These are phyloP conservation scores for Podaxis sp. DNA, from an alignment of 768 basidiomycete genomes.

Conservation along the genomic window DNA sequence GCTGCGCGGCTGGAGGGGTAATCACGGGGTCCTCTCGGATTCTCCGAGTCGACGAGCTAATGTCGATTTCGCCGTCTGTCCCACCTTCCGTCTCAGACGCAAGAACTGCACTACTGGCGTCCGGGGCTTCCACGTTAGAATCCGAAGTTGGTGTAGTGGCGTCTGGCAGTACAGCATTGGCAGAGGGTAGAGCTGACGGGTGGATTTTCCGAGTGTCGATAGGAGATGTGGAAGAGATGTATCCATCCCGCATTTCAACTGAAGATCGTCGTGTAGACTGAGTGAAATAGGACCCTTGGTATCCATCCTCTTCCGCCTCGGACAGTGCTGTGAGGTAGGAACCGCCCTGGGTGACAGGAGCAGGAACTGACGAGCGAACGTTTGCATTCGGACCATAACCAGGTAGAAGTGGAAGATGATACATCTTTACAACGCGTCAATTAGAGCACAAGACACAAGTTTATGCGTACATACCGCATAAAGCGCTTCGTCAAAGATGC, in stretches of 20 bases:
- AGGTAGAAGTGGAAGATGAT: slow-evolving; percentile 86
- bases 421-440: slow-evolving; percentile 52
- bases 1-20: not conserved
- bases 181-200: not conserved
- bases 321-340: slow-evolving; percentile 67
- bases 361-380: slow-evolving; percentile 76
- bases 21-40: too few relatives aligned
- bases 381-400: slow-evolving; percentile 85
- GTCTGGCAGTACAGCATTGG: not conserved
- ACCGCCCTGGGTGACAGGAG: slow-evolving; percentile 39
- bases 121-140: not conserved
- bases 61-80: not conserved
- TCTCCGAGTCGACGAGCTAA: not conserved
- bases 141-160: not conserved
- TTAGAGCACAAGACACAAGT: slow-evolving; percentile 4
- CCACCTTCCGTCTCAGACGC: slow-evolving; percentile 1
- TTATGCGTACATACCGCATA: slow-evolving; percentile 68
- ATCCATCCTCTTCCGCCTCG: slow-evolving; percentile 87
- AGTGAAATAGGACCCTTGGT: slow-evolving; percentile 81
- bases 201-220: slow-evolving; percentile 26
- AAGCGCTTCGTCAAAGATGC: slow-evolving; percentile 90
- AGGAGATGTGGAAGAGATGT: slow-evolving; percentile 52
- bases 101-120: not conserved
- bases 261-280: slow-evolving; percentile 28
- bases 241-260: slow-evolving; percentile 48